These are phyloP conservation scores for Allium fistulosum DNA, from an alignment of 106 monocot genomes.

Conservation along the genomic window DNA sequence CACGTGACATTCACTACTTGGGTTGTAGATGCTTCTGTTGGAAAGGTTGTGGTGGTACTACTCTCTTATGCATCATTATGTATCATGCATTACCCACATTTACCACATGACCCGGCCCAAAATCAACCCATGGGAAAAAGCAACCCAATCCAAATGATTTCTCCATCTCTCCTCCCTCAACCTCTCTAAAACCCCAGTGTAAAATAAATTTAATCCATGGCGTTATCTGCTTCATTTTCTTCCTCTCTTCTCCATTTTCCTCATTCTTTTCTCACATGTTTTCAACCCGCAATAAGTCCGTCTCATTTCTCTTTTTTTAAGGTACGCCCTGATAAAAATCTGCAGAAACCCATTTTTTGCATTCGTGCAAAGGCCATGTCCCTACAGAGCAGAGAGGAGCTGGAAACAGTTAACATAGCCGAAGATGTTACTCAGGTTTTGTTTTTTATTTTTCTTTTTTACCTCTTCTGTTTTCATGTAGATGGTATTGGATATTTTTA, in stretches of 20 bases:
- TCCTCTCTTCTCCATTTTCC: neutral
- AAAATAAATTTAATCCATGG: neutral
- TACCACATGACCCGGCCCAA: too few relatives aligned
- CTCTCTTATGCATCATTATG: too few relatives aligned
- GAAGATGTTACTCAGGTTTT: constrained; percentile 93
- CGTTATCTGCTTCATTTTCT: neutral
- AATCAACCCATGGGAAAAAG: neutral
- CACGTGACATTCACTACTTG: too few relatives aligned
- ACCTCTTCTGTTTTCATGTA: neutral
- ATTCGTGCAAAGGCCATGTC: constrained; percentile 1
- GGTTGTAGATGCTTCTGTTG: too few relatives aligned
- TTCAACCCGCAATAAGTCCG: neutral
- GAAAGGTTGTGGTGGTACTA: too few relatives aligned
- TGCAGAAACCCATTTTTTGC: neutral
- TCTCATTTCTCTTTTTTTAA: neutral
- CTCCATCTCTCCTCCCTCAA: neutral
- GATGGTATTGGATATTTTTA: neutral
- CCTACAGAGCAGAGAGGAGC: constrained; percentile 25
- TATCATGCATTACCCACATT: too few relatives aligned
- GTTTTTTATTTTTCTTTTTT: neutral
- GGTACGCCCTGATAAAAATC: neutral
- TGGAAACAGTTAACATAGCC: constrained; percentile 86
- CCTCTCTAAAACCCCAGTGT: constrained; percentile 8
- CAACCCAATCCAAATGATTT: neutral
- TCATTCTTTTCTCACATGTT: neutral